Base-by-base conservation (phyloP, 2,329 filamentous ascomycete species). In the Pseudogymnoascus sp. region DNA sequence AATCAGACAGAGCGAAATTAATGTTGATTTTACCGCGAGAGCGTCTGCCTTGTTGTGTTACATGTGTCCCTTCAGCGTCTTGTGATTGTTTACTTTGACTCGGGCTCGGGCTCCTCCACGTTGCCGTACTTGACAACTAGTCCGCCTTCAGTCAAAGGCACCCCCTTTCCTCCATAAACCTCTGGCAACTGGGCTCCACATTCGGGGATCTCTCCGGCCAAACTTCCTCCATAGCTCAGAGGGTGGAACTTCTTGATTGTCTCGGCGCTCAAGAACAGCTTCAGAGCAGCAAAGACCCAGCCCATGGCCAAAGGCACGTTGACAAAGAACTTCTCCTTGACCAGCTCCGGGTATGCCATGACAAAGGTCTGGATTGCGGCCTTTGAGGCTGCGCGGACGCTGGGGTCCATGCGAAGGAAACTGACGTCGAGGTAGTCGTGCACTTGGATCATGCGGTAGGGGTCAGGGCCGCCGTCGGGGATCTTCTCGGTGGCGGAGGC, bases 321-420 rank as follows among this genome's bases (percentile, higher is more conserved):
- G 77, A 97, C 89, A 73, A 97, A 97, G 82, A 92, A 97, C 80
- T 97, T 97, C 78, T 93, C 85, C 70, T 85, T 85, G 59, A 97
- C 82, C 8, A 96, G 85, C 78, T 97, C 93, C 0, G 93, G 92
- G 77, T 97, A 97, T 68, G 90, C 89, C 68, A 84, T 86, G 61
- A 87, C 84, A 74, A 97, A 91, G 61, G 89, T 81, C 66, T 89
- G 82, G 74, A 97, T 95, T 53, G 90, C 92, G 77, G 92, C 86
- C 71, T 85, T 87, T 67, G 85, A 89, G 14, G 90, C 89, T 3
- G 85, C 81, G 75, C 90, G 92, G 75, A 94, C 86, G 63, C 82
- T 80, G 0, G 89, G 83, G 63, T 93, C 88, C 79, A 90, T 87
- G 65, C 91, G 87, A 69, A 97, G 81, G 81, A 97, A 96, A 71